Conservation (phyloP, 805 yeast species). For the Sungouiozyma ichnusensis region DNA sequence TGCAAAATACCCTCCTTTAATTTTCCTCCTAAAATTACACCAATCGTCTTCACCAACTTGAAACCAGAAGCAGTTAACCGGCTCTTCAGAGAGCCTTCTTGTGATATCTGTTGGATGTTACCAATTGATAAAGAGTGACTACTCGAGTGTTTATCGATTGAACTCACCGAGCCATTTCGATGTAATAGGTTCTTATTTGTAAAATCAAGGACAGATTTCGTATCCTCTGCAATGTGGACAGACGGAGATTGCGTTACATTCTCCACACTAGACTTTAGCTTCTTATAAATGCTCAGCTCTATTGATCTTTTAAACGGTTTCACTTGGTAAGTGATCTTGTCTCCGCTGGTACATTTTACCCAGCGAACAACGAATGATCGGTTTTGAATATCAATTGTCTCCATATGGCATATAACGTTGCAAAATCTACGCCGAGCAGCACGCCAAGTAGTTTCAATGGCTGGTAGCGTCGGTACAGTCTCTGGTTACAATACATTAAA, state of each 20-base stretch:
- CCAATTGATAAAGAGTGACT: constrained; percentile 5
- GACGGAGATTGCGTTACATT: constrained; percentile 8
- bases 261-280: constrained; percentile 15
- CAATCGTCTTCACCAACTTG: constrained; percentile 42
- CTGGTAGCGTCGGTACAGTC: too few relatives aligned
- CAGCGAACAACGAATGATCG: constrained; percentile 85
- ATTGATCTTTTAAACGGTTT: constrained; percentile 66
- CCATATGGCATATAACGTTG: too few relatives aligned
- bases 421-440: neutral
- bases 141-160: constrained; percentile 1
- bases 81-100: constrained; percentile 41
- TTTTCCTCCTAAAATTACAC: constrained; percentile 50
- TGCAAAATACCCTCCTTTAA: constrained; percentile 50
- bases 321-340: constrained; percentile 65
- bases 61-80: constrained; percentile 46
- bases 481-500: too few relatives aligned
- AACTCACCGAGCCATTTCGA: constrained; percentile 11
- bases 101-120: constrained; percentile 29
- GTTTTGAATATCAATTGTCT: constrained; percentile 81
- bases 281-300: constrained; percentile 30
- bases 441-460: too few relatives aligned
- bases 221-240: constrained; percentile 26
- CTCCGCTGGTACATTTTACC: constrained; percentile 66
- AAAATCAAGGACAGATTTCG: constrained; percentile 19
- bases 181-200: constrained; percentile 15